These are phyloP conservation scores for Carex sylvatica DNA, from an alignment of 202 grass and related monocot genomes.

Conservation along the genomic window DNA sequence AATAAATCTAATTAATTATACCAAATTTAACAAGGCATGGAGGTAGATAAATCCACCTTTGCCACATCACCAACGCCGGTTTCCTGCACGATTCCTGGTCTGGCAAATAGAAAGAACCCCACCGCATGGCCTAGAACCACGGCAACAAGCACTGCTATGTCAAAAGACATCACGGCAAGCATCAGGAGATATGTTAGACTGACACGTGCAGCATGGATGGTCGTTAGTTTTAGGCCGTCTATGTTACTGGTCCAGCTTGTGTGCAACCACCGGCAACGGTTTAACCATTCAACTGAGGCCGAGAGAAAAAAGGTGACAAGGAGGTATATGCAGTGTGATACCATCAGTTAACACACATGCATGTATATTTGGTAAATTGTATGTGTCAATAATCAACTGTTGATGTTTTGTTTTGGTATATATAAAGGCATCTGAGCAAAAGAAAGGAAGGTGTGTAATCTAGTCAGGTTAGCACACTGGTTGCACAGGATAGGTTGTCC, in stretches of 20 bases:
- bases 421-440: no score
- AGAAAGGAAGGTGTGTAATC: not conserved
- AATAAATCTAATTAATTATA: not conserved
- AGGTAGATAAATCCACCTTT: not conserved
- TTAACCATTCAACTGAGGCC: not conserved
- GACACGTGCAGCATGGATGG: constrained; percentile 42
- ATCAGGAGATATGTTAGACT: constrained; percentile 53
- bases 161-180: constrained; percentile 82
- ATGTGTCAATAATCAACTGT: no score
- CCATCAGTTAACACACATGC: not conserved
- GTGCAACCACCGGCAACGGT: not conserved
- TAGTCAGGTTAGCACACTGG: not conserved
- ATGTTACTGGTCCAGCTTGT: not conserved
- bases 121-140: constrained; percentile 44
- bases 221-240: constrained; percentile 1
- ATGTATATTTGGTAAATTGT: no score
- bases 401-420: no score
- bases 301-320: not conserved
- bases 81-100: constrained; percentile 16
- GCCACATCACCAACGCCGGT: not conserved
- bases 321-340: constrained; percentile 17
- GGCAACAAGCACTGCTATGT: constrained; percentile 44
- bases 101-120: constrained; percentile 46
- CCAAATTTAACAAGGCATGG: constrained; percentile 11
- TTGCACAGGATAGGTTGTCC: not conserved